These are phyloP conservation scores for Penicillium tannophilum DNA, from an alignment of 495 filamentous ascomycete species.

Conservation along the genomic window DNA sequence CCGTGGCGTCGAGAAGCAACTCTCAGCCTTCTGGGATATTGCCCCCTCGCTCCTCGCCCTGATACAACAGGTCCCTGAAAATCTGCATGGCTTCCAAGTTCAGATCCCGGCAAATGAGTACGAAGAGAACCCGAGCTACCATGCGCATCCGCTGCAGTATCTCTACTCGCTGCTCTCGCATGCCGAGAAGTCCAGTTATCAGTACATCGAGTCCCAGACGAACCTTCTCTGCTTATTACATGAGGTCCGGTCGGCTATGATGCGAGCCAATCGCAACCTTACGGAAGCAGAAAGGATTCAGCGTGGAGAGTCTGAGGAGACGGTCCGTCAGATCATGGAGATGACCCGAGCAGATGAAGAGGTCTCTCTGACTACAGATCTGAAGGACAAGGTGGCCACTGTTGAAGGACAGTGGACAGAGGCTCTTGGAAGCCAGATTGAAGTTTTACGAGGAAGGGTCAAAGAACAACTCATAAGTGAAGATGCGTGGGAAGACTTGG, in stretches of 20 bases:
- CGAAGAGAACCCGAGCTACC: conserved; percentile 81
- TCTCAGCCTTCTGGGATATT: conserved; percentile 96
- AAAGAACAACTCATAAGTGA: conserved; percentile 65
- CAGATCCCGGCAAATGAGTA: conserved; percentile 75
- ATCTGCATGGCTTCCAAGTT: conserved; percentile 60
- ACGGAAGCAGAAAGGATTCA: conserved; percentile 60
- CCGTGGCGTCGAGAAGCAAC: conserved; percentile 85
- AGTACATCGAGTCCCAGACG: conserved; percentile 93
- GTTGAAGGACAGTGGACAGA: conserved; percentile 88
- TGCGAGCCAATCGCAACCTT: conserved; percentile 56
- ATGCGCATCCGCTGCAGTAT: conserved; percentile 81
- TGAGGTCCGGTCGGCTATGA: conserved; percentile 82
- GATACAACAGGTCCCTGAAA: conserved; percentile 71
- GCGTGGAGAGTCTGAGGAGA: conserved; percentile 55
- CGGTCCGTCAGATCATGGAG: conserved; percentile 57
- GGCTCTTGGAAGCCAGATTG: conserved; percentile 62
- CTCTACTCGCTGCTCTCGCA: conserved; percentile 80
- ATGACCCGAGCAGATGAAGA: conserved; percentile 67
- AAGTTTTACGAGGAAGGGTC: conserved; percentile 57
- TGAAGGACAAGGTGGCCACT: conserved; percentile 87
- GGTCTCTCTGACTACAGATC: conserved; percentile 70
- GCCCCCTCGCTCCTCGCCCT: conserved; percentile 77
- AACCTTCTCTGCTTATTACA: conserved; percentile 93
- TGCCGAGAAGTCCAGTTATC: conserved; percentile 87
- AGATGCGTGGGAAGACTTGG: conserved; percentile 73